phyloP scores from a whole-genome alignment of 2,329 filamentous ascomycete genomes.

The Ophiostoma tasmaniense region DNA sequence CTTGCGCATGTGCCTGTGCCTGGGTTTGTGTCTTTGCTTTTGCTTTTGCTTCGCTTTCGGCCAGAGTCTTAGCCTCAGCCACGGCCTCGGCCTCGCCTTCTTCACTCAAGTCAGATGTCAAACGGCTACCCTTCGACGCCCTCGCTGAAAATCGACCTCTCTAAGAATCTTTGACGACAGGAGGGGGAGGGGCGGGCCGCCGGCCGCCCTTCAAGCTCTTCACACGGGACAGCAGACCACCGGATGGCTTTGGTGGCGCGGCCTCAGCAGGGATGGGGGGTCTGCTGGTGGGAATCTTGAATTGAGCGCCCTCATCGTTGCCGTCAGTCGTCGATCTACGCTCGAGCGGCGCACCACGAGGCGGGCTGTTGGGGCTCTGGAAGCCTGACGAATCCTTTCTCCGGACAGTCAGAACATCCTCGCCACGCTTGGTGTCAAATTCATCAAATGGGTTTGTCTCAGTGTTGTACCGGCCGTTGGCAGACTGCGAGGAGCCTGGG shows the following conservation, averaged over 20 bases:
- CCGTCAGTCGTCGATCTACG: constrained; percentile 55
- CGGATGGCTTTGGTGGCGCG: constrained; percentile 33
- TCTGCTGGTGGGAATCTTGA: not conserved
- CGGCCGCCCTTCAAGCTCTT: constrained; percentile 72
- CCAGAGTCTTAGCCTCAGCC: not conserved
- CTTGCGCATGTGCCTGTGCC: not conserved
- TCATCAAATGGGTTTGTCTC: constrained; percentile 60
- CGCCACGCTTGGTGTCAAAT: constrained; percentile 54
- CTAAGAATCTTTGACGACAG: constrained; percentile 22
- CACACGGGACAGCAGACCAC: constrained; percentile 67
- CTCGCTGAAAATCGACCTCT: constrained; percentile 15
- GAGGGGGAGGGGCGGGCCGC: constrained; percentile 30
- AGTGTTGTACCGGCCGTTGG: constrained; percentile 22
- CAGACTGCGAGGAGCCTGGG: constrained; percentile 21
- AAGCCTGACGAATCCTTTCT: constrained; percentile 24
- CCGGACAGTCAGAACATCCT: constrained; percentile 41
- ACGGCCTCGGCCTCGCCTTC: not conserved
- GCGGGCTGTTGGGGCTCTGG: constrained; percentile 42
- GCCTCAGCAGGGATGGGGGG: constrained; percentile 29
- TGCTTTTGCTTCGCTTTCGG: not conserved
- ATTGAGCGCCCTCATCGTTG: constrained; percentile 3
- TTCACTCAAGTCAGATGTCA: constrained; percentile 7
- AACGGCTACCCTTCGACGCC: constrained; percentile 4
- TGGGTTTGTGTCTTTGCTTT: not conserved
- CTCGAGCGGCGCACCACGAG: constrained; percentile 46